These are phyloP conservation scores for Beauveria australis DNA, from an alignment of 2,329 filamentous ascomycete genomes.

Conservation along the genomic window DNA sequence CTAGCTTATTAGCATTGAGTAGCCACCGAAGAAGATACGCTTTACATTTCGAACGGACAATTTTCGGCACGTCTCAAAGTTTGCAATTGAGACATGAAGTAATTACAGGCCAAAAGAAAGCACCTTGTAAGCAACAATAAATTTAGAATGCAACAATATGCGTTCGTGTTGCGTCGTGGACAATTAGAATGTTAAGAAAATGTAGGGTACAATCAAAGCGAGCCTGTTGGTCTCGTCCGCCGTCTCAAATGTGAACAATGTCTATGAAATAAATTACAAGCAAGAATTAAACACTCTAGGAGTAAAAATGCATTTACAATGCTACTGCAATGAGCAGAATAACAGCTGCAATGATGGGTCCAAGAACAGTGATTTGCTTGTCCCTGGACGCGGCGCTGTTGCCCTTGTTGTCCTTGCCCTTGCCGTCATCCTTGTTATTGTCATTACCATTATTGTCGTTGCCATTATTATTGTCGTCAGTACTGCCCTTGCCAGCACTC, in stretches of 20 bases:
- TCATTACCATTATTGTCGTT: neutral
- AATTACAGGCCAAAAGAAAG: no score
- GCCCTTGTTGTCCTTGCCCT: conserved; percentile 4
- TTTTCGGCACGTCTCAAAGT: no score
- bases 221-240: neutral
- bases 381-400: conserved; percentile 14
- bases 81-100: no score
- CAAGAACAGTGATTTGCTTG: conserved; percentile 21
- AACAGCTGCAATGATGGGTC: conserved; percentile 20
- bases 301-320: conserved; percentile 10
- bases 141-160: neutral
- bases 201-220: neutral
- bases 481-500: conserved; percentile 6
- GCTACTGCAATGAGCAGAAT: conserved; percentile 22
- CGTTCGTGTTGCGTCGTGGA: neutral
- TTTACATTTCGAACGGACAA: no score
- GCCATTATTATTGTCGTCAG: neutral
- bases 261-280: neutral
- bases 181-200: neutral
- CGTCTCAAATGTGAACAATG: neutral
- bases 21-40: no score
- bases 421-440: neutral
- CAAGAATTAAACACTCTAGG: neutral
- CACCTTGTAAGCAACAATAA: no score
- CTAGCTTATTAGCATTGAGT: no score